Base-by-base conservation (phyloP, 2,329 filamentous ascomycete genomes). In the Phyllosticta citriasiana region DNA sequence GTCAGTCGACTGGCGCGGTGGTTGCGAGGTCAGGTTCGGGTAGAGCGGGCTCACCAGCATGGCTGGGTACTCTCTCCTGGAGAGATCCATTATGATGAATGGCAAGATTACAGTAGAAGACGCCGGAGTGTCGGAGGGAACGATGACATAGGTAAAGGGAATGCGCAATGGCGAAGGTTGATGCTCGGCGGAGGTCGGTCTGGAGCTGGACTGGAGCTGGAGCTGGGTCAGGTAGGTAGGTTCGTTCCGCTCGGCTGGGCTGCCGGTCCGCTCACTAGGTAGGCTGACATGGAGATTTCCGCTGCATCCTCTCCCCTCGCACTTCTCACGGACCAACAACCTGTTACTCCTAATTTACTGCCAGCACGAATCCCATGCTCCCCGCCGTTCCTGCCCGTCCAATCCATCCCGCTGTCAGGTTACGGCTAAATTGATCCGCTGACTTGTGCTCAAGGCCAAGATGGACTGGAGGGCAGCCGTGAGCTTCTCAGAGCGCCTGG, bases 61-160 rank as follows among this genome's bases (percentile, higher is more conserved):
- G 68, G 86, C 87, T 75, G 93, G 91, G 81, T 97, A 97, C 77
- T 97, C 93, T 76, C 88, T 82, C 77, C 91, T 85, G 73, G 89
- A 87, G 71, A 93, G 83, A 71, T 87, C 87, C 73, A 77, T 77
- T 65, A 66, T 66, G 65, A 66, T 66, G 65, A 63, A 57, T 62
- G 59, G 62, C 40, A 35, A 22, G 54, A 57, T 47, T 19, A 30
- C 19, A 53, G 59, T 51, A 57, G 57, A 33, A n/a, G 53, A 24
- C 60, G 57, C 61, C 55, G 25, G 54, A 55, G 27, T 47, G 55
- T 60, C 26, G 33, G 30, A 57, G 14, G 51, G 22, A 54, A 53
- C 54, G 59, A 57, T 62, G 51, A 59, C 57, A 62, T 59, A 62
- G 16, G 40, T n/a, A 47, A 3, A 47, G 56, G 58, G 51, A 27